Conservation (phyloP, 495 filamentous ascomycete genomes). For the Hyaloscypha variabilis region DNA sequence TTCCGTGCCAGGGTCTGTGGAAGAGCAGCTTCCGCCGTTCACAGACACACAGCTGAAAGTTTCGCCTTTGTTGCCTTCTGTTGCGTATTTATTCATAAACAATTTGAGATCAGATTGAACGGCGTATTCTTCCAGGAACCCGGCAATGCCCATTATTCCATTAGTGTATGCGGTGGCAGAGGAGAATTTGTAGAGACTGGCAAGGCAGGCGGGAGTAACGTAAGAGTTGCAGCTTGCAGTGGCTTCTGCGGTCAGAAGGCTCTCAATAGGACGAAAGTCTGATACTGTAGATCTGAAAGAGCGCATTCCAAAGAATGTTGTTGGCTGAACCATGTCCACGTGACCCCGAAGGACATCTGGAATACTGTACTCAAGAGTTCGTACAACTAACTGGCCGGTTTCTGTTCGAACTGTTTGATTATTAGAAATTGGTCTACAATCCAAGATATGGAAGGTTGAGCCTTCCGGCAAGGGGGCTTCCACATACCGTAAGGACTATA, state of each 20-base stretch:
- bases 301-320: constrained; percentile 57
- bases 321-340: constrained; percentile 69
- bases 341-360: constrained; percentile 55
- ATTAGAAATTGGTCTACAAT: background rate
- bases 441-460: no score
- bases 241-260: constrained; percentile 3
- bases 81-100: constrained; percentile 56
- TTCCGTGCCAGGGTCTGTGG: constrained; percentile 54
- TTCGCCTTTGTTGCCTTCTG: constrained; percentile 41
- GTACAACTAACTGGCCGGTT: constrained; percentile 11
- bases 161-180: constrained; percentile 13
- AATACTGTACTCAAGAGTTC: constrained; percentile 53
- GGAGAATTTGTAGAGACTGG: constrained; percentile 29
- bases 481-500: constrained; percentile 27
- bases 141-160: constrained; percentile 28
- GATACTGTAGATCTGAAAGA: constrained; percentile 27
- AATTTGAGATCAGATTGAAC: constrained; percentile 24
- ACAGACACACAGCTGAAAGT: constrained; percentile 65
- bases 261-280: constrained; percentile 5
- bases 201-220: no score
- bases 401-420: constrained; percentile 13
- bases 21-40: constrained; percentile 65
- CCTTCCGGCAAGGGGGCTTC: no score
- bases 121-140: constrained; percentile 29
- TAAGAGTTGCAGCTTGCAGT: constrained; percentile 28